Evolutionary conservation across 371 early-diverging fungal genomes (phyloP), one percentile per base, ranked within the genome.

Genomic region (Nosema granulosis): DNA sequence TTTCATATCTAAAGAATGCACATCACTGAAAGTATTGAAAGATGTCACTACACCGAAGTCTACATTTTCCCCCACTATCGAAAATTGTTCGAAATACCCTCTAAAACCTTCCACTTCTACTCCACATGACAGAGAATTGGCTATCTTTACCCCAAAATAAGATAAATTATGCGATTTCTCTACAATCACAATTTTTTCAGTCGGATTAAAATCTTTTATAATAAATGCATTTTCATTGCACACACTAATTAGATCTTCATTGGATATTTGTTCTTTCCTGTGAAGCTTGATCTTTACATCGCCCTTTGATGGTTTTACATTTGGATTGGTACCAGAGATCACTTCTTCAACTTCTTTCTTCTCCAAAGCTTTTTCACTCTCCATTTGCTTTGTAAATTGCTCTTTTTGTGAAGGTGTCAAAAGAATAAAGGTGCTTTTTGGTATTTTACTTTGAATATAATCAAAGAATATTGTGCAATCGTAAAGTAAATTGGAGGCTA

Each of bases 101-200:
- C 32, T 59, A 9, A 59, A 6, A 59, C 26, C 26, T 31, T 59
- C 59, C 26, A 59, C 26, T 59, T 59, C 59, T 29, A 59, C 4
- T 29, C 31, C 13, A 13, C 12, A 28, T 31, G 26, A 2, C 26
- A 59, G 4, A 13, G 9, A 3, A 31, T 24, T 12, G 9, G 3
- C 1, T 59, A 59, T 29, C 18, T 59, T 59, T 16, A 59, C 26
- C 18, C 28, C 59, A 31, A 59, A 28, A 20, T 26, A 31, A 12
- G 59, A 59, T 31, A 59, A 59, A 59, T 59, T 59, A 59, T 24
- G 32, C 26, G 4, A 3, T 29, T 31, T 59, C 6, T 59, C 59
- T 11, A 59, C n/a, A 59, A 13, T 31, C 3, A 59, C 3, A 4
- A 29, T 24, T 13, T 59, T 59, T 31, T 59, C 32, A 31, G 26